A percentile compares a stretch with the other conserved stretches of the same genome.
Evolutionary conservation across 2,329 filamentous ascomycete species (phyloP).

Genomic region (Paecilomyces niveus): DNA sequence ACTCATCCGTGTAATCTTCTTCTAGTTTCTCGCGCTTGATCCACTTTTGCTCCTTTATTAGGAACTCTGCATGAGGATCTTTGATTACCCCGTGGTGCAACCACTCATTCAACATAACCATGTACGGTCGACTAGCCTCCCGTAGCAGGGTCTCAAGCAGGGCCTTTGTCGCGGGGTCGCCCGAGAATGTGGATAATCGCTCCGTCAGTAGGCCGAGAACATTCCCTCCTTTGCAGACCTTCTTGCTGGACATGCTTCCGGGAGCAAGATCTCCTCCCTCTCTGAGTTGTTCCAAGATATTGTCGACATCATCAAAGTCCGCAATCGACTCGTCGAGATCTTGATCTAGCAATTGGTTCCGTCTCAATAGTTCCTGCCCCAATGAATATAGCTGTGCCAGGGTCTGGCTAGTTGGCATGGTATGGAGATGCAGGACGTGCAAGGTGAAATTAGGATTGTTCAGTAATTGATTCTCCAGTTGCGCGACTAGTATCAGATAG

Average conservation of each 20-base stretch:
- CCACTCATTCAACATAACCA: slow-evolving; percentile 98
- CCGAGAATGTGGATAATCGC: slow-evolving; percentile 80
- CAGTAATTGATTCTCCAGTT: slow-evolving; percentile 86
- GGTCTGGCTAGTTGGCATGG: slow-evolving; percentile 83
- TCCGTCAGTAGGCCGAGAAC: slow-evolving; percentile 84
- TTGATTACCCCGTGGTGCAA: slow-evolving; percentile 91
- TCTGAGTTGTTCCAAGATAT: slow-evolving; percentile 81
- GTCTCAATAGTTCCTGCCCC: slow-evolving; percentile 77
- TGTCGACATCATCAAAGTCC: slow-evolving; percentile 78
- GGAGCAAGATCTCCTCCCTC: slow-evolving; percentile 78
- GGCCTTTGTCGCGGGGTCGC: slow-evolving; percentile 78
- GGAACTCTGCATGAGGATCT: slow-evolving; percentile 87
- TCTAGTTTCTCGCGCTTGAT: slow-evolving; percentile 86
- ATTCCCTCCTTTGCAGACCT: slow-evolving; percentile 92
- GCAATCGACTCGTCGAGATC: slow-evolving; percentile 65
- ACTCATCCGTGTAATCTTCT: slow-evolving; percentile 96
- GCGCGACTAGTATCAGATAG: slow-evolving; percentile 85
- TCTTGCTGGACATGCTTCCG: slow-evolving; percentile 75
- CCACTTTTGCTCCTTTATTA: slow-evolving; percentile 93
- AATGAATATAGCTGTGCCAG: slow-evolving; percentile 83
- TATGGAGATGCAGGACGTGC: slow-evolving; percentile 87
- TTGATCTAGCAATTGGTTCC: slow-evolving; percentile 74
- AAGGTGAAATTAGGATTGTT: slow-evolving; percentile 85
- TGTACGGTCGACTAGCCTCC: slow-evolving; percentile 89
- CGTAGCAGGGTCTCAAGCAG: slow-evolving; percentile 74